Conservation (phyloP, 495 filamentous ascomycete species). For the Ascodesmis nigricans region DNA sequence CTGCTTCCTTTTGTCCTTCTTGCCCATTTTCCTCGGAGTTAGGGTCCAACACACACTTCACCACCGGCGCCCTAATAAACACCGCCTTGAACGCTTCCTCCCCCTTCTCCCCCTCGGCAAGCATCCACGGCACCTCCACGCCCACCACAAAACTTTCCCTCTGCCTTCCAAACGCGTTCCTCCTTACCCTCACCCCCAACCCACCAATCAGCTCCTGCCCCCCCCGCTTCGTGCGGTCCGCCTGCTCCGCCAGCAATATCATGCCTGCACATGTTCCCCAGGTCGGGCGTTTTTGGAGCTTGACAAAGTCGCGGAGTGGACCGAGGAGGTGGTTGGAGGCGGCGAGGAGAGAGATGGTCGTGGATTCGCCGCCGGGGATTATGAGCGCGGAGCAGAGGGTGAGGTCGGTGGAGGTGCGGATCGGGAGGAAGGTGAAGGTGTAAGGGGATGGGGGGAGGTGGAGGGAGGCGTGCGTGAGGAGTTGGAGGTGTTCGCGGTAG, state of each 20-base stretch:
- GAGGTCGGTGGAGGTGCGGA: conserved; percentile 55
- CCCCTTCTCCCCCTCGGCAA: conserved; percentile 42
- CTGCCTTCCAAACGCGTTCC: conserved; percentile 94
- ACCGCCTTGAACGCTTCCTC: conserved; percentile 49
- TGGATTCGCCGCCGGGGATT: conserved; percentile 87
- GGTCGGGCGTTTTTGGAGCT: conserved; percentile 57
- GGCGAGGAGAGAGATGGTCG: conserved; percentile 77
- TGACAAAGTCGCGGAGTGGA: conserved; percentile 77
- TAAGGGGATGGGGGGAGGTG: conserved; percentile 18
- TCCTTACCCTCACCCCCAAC: conserved; percentile 68
- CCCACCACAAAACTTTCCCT: conserved; percentile 87
- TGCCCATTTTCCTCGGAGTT: too few species aligned
- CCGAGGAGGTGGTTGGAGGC: conserved; percentile 58
- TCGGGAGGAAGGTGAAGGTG: conserved; percentile 43
- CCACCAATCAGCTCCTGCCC: conserved; percentile 90
- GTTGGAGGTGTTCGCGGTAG: conserved; percentile 66
- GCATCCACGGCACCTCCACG: conserved; percentile 47
- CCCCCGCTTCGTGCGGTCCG: conserved; percentile 69
- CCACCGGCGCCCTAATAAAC: conserved; percentile 86
- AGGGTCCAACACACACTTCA: conserved; percentile 67
- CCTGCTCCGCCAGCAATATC: conserved; percentile 73
- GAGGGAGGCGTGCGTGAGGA: conserved; percentile 44
- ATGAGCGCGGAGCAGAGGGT: conserved; percentile 58
- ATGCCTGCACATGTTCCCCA: conserved; percentile 96
- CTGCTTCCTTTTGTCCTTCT: too few species aligned